Base-by-base conservation (phyloP, 2,329 filamentous ascomycete species). In the Tolypocladium endophyticum region DNA sequence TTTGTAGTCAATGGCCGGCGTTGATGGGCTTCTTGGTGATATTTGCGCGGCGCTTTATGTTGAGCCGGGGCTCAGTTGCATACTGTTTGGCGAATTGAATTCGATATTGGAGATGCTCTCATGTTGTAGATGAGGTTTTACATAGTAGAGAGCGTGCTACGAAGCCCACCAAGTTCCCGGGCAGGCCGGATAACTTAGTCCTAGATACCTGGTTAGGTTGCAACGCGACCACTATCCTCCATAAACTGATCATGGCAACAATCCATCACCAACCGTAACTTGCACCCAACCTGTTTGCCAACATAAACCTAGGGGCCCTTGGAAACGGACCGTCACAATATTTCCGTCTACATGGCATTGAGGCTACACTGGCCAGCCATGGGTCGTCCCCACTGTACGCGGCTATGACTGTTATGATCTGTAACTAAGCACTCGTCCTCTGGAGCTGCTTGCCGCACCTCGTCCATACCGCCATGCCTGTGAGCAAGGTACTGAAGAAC, bases 1-100 rank as follows among this genome's bases (percentile, higher is more conserved):
- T 81, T 93, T 67, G 75, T 86, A 56, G 83, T 97, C 20, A 85
- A 77, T 14, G 92, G 92, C 0, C 72, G 77, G 55, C 70, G 69
- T 59, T 74, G 67, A 68, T 8, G 50, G 4, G 11, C 8, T 14
- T n/a, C 35, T 54, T 54, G 30, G 4, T 20, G 30, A n/a, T 28
- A 54, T 54, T 8, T 54, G 6, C 9, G 16, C 16, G 50, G 50
- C 18, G 20, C 28, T n/a, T 53, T n/a, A 14, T 35, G 30, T 23
- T 54, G 30, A 54, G 30, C 7, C 4, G 50, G 36, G 50, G 50
- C 30, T 23, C 30, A 36, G 50, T 54, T 54, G 50, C 50, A 54
- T 54, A 36, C 50, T n/a, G 20, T 36, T 16, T 36, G 50, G 18
- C 23, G 50, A 36, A 16, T 11, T 33, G 20, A 20, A 5, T 35